Conservation (phyloP, 768 basidiomycete genomes). For the Leucosporidium creatinivorum region DNA sequence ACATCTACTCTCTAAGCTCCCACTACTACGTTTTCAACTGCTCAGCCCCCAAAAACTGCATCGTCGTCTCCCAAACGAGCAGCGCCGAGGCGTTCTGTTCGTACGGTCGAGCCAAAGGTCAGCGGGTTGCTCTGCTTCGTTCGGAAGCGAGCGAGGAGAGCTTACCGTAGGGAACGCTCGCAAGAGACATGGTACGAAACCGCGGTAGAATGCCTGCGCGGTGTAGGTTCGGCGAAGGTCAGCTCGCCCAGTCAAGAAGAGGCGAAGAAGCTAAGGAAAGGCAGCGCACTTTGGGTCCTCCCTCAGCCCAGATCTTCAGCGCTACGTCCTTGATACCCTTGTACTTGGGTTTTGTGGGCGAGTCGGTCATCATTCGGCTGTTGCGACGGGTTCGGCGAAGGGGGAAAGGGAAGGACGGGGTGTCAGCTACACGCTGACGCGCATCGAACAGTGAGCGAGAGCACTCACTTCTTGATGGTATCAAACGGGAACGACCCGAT, state of each 20-base stretch:
- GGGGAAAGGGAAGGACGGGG: too few species aligned
- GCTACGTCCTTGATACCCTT: slow-evolving; percentile 21
- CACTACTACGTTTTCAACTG: neutral
- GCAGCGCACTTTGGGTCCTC: slow-evolving; percentile 20
- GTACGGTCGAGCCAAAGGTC: too few species aligned
- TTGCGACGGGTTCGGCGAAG: too few species aligned
- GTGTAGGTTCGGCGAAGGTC: too few species aligned
- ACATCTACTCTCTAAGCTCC: too few species aligned
- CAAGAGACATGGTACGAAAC: slow-evolving; percentile 33
- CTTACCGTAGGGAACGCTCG: slow-evolving; percentile 34
- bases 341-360: slow-evolving; percentile 27
- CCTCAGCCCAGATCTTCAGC: slow-evolving; percentile 27
- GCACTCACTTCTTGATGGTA: slow-evolving; percentile 68
- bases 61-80: slow-evolving; percentile 33
- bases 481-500: slow-evolving; percentile 60
- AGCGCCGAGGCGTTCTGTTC: slow-evolving; percentile 33
- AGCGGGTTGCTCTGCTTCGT: neutral
- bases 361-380: slow-evolving; percentile 36
- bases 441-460: too few species aligned
- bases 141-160: neutral
- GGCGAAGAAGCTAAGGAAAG: neutral
- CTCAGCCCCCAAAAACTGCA: slow-evolving; percentile 29
- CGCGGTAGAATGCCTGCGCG: slow-evolving; percentile 32
- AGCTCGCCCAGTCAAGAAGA: neutral
- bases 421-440: too few species aligned